These are phyloP conservation scores for Gonapodya prolifera DNA, from an alignment of 192 early-diverging fungal genomes.

Conservation along the genomic window DNA sequence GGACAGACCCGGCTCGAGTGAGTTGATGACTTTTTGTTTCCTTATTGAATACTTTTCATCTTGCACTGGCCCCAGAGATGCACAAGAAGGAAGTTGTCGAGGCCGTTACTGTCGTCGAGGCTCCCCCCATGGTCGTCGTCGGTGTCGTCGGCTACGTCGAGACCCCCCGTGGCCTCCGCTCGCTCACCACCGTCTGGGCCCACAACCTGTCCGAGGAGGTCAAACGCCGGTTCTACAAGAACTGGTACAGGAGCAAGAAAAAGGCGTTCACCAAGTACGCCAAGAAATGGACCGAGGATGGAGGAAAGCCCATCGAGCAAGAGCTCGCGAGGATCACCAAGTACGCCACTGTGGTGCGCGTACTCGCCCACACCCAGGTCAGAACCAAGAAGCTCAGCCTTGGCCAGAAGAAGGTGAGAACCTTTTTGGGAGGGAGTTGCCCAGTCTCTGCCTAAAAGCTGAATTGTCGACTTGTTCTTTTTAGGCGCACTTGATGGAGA, in stretches of 20 bases:
- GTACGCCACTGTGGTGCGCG: conserved; percentile 96
- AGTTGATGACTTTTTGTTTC: conserved; percentile 13
- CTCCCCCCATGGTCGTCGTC: conserved; percentile 91
- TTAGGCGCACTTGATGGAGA: conserved; percentile 97
- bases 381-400: conserved; percentile 65
- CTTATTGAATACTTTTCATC: not conserved
- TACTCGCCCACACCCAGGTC: conserved; percentile 97
- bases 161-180: conserved; percentile 95
- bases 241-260: conserved; percentile 99
- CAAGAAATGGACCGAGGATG: conserved; percentile 80
- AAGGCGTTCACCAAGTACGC: conserved; percentile 99
- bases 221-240: conserved; percentile 99
- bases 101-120: conserved; percentile 96
- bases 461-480: no score
- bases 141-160: conserved; percentile 99
- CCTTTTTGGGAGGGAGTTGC: not conserved
- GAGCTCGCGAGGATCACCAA: conserved; percentile 98
- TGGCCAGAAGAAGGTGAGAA: conserved; percentile 85
- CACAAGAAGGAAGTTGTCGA: conserved; percentile 99
- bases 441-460: no score
- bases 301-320: conserved; percentile 72
- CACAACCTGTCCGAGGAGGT: conserved; percentile 96
- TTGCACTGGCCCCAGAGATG: conserved; percentile 47
- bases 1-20: conserved; percentile 92
- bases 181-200: conserved; percentile 99